phyloP scores from a whole-genome alignment of 768 basidiomycete genomes.

The Psilocybe cyanescens region DNA sequence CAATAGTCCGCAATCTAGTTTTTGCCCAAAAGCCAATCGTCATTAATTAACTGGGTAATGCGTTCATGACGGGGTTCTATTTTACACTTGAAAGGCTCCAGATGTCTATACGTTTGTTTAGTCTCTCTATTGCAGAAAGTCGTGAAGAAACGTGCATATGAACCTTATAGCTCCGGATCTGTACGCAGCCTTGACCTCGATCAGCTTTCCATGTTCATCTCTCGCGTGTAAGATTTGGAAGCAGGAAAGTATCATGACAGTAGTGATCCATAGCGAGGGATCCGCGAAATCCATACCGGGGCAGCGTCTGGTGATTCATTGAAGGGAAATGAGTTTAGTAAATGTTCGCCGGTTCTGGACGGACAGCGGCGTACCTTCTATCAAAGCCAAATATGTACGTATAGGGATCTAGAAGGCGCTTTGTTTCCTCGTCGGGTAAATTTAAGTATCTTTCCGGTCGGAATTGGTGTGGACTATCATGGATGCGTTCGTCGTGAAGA shows the following conservation, averaged over 20 bases:
- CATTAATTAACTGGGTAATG: background rate
- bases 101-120: background rate
- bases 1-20: no score
- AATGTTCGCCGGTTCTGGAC: background rate
- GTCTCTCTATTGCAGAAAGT: background rate
- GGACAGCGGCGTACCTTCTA: background rate
- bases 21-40: background rate
- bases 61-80: background rate
- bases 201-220: background rate
- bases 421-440: background rate
- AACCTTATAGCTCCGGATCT: background rate
- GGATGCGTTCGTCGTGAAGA: background rate
- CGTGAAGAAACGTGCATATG: background rate
- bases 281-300: slow-evolving; percentile 4
- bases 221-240: background rate
- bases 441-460: background rate
- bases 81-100: slow-evolving; percentile 1
- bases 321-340: background rate
- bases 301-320: background rate
- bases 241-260: background rate
- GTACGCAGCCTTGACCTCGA: background rate
- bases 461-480: background rate
- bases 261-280: background rate
- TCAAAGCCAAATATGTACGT: slow-evolving; percentile 6
- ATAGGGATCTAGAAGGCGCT: background rate